phyloP scores from a whole-genome alignment of 108 stramenopile genomes.

The Poteriospumella lacustris region DNA sequence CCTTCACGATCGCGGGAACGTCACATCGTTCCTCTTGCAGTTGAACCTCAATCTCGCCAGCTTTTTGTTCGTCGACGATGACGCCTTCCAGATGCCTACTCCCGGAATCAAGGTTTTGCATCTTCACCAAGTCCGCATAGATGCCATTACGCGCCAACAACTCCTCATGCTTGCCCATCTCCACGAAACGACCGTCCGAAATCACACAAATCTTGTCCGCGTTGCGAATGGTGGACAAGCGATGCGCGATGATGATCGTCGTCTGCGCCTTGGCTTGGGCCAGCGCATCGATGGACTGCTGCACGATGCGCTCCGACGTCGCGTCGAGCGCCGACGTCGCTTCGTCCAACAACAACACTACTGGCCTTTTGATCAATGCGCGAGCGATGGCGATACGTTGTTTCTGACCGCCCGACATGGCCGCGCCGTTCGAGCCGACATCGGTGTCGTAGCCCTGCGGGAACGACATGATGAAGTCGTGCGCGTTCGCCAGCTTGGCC shows the following conservation, averaged over 20 bases:
- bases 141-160: not conserved
- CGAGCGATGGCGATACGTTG: conserved; percentile 76
- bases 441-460: conserved; percentile 56
- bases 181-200: conserved; percentile 40
- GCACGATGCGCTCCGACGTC: conserved; percentile 58
- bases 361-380: conserved; percentile 66
- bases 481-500: conserved; percentile 76
- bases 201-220: conserved; percentile 86
- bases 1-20: not conserved
- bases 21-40: not conserved
- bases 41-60: too few relatives aligned
- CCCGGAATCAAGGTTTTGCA: conserved; percentile 19
- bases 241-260: conserved; percentile 85
- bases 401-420: conserved; percentile 58
- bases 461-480: conserved; percentile 62
- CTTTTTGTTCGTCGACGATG: too few relatives aligned
- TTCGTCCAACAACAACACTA: conserved; percentile 77
- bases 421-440: conserved; percentile 47
- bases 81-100: too few relatives aligned
- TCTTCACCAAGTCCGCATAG: not conserved
- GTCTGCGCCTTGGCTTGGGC: conserved; percentile 47
- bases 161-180: conserved; percentile 42
- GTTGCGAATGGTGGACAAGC: conserved; percentile 79
- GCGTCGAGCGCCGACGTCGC: conserved; percentile 75
- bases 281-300: conserved; percentile 25